Evolutionary conservation across 108 stramenopile species (phyloP), one percentile per base, ranked within the genome.

Genomic region (Pseudonitzschia delicatissima): DNA sequence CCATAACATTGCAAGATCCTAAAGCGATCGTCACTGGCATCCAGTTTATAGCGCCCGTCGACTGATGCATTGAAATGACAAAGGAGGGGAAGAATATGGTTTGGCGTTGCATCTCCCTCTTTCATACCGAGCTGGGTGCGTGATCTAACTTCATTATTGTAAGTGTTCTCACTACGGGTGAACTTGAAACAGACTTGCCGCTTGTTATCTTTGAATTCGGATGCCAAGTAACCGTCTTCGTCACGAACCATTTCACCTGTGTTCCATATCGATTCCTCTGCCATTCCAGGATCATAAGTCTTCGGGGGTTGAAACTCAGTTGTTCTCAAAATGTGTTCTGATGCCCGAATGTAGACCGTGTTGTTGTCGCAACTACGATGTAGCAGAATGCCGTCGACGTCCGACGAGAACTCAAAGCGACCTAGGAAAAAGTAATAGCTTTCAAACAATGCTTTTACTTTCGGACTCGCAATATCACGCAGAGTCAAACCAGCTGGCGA

Each of bases 171-270:
- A 51, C 59, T 77, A 39, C 72, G 66, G 64, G 86, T 91, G 39
- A 91, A 78, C 40, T 88, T 86, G 60, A 91, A 73, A 42, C 65
- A 80, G 23, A 91, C 83, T 12, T 28, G 45, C n/a, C 72, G 29
- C 52, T 63, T 77, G 28, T 40, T 52, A 23, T 62, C 69, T 21
- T 53, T 52, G 35, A 84, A 84, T 29, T 73, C 67, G 2, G 70
- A 55, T 8, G 57, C 69, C 8, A 68, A 21, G 27, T 69, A 67
- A 51, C 64, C 53, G 31, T 29, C 74, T 68, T 71, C 74, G 45
- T 77, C 75, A 6, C 39, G 55, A 6, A 73, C 75, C 47, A 68
- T 57, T 33, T 64, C 69, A 26, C 82, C 82, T 28, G 74, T 76
- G 45, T 65, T 39, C 82, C 82, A 83, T 21, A 83, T 79, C 35